phyloP scores from a whole-genome alignment of 805 yeast genomes.

The Candida piceae region DNA sequence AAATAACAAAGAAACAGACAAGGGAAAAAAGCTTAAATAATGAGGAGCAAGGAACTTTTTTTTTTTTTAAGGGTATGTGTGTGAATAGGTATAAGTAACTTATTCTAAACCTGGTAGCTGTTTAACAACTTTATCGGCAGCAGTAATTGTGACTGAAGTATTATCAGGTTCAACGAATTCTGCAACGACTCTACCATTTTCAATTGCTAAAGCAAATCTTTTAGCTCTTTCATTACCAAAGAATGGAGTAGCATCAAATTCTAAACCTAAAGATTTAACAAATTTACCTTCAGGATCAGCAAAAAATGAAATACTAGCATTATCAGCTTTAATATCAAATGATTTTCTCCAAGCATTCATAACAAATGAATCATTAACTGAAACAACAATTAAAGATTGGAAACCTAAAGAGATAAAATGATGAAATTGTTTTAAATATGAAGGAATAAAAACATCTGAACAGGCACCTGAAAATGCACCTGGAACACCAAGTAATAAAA shows the following conservation, averaged over 20 bases:
- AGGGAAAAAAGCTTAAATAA: neutral
- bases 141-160: conserved; percentile 56
- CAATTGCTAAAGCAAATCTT: conserved; percentile 72
- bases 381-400: conserved; percentile 54
- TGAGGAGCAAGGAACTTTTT: no score
- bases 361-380: conserved; percentile 87
- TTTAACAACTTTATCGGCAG: conserved; percentile 40
- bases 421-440: conserved; percentile 49
- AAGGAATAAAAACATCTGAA: conserved; percentile 67
- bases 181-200: conserved; percentile 65
- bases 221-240: conserved; percentile 74
- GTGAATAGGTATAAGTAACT: no score
- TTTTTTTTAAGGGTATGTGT: no score
- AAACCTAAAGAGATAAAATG: conserved; percentile 65
- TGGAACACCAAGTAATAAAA: conserved; percentile 54
- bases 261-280: conserved; percentile 55
- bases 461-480: conserved; percentile 85
- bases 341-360: conserved; percentile 71
- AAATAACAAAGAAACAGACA: neutral
- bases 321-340: conserved; percentile 24
- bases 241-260: conserved; percentile 69
- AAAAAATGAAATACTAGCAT: conserved; percentile 36
- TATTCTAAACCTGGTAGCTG: conserved; percentile 22
- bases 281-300: conserved; percentile 82
- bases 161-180: conserved; percentile 78